Percentiles rank a stretch among this genome's conserved stretches.
These are phyloP conservation scores for Fusarium begoniae DNA, from an alignment of 2,329 filamentous ascomycete species.

Conservation along the genomic window DNA sequence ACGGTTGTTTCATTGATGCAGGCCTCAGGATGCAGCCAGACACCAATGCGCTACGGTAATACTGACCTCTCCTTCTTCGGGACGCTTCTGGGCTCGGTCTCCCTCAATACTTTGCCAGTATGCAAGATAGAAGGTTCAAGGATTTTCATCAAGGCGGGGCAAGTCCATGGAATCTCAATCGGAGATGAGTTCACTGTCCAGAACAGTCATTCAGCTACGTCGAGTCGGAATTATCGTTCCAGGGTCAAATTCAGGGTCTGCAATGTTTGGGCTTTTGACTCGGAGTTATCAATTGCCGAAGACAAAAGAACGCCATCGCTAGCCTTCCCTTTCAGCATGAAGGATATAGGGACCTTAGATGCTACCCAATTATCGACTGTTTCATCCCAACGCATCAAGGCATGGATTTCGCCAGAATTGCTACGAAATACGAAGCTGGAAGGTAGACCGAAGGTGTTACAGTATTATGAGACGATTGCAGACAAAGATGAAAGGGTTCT, in stretches of 20 bases:
- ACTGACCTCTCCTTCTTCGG: neutral
- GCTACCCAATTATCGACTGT: neutral
- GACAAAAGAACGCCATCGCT: rapidly evolving
- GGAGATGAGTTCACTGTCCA: neutral
- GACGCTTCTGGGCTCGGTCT: rapidly evolving
- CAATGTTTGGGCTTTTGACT: neutral
- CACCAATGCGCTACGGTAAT: neutral
- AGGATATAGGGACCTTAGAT: rapidly evolving
- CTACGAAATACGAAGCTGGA: rapidly evolving
- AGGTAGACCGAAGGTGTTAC: rapidly evolving
- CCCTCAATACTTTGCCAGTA: rapidly evolving
- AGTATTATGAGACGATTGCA: rapidly evolving
- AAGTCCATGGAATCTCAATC: neutral
- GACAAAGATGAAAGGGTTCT: rapidly evolving
- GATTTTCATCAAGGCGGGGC: neutral
- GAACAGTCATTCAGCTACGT: rapidly evolving
- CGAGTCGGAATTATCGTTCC: rapidly evolving
- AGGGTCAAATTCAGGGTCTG: neutral
- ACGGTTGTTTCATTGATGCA: neutral
- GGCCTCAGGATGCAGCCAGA: neutral
- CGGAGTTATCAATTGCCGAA: rapidly evolving
- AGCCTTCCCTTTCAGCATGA: neutral
- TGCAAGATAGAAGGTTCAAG: neutral
- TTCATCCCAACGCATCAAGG: rapidly evolving
- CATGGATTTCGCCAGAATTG: neutral